A percentile compares a stretch with the other conserved stretches of the same genome.
Conservation (phyloP, 2,329 filamentous ascomycete genomes). For the Paecilomyces niveus region DNA sequence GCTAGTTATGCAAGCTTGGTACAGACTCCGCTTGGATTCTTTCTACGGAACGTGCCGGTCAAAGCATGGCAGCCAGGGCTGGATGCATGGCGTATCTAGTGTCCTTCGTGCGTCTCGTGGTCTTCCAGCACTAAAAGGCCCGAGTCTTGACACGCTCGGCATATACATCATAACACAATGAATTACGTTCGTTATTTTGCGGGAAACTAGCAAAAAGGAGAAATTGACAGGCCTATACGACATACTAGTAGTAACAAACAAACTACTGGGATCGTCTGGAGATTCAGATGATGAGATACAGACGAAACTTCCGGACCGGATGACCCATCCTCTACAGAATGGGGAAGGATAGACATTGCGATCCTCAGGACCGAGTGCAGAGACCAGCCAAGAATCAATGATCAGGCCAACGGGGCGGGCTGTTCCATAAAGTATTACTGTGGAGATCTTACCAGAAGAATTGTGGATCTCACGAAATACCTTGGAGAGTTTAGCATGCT, state of each 20-base stretch:
- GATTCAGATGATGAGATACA: background rate
- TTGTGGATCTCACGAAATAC: background rate
- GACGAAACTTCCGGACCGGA: background rate
- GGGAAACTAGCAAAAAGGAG: background rate
- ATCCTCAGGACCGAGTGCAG: background rate
- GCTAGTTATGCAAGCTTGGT: background rate
- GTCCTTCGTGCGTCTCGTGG: background rate
- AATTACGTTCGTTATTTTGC: background rate
- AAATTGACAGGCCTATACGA: background rate
- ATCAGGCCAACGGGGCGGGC: background rate
- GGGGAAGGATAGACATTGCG: background rate
- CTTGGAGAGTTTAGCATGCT: background rate
- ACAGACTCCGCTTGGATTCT: background rate
- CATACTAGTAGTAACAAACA: background rate
- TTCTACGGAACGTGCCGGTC: background rate
- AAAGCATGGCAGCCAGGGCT: background rate
- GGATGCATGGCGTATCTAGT: background rate
- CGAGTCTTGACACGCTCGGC: background rate
- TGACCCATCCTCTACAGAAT: background rate
- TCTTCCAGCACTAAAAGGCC: background rate
- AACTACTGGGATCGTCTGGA: background rate
- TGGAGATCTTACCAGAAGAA: background rate
- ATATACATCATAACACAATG: background rate
- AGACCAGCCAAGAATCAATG: background rate
- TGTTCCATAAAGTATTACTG: background rate